A percentile compares a stretch with the other conserved stretches of the same genome.
Conservation (phyloP, 768 basidiomycete species). For the Heimioporus sp. region DNA sequence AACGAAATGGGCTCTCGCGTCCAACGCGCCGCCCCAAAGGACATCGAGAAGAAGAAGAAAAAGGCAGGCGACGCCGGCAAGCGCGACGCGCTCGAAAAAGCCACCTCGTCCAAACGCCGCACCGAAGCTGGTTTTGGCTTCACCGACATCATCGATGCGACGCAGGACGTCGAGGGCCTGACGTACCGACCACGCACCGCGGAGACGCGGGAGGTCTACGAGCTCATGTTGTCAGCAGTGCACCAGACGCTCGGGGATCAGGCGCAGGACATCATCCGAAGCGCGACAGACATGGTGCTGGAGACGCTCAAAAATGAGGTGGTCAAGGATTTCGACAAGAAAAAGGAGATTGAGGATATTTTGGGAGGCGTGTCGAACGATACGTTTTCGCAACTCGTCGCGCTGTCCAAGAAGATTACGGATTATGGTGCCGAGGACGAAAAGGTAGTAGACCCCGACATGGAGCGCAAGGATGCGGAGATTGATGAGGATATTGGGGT, state of each 20-base stretch:
- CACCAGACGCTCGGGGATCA: slow-evolving; percentile 89
- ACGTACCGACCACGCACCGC: slow-evolving; percentile 91
- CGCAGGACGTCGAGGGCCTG: slow-evolving; percentile 89
- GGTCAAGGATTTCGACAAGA: slow-evolving; percentile 96
- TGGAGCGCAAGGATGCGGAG: slow-evolving; percentile 79
- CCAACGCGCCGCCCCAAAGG: slow-evolving; percentile 77
- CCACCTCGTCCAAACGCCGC: slow-evolving; percentile 51
- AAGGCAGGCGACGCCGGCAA: slow-evolving; percentile 56
- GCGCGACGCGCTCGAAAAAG: slow-evolving; percentile 57
- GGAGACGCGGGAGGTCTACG: slow-evolving; percentile 93
- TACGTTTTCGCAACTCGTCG: slow-evolving; percentile 78
- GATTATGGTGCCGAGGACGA: slow-evolving; percentile 93
- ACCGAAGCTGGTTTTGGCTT: slow-evolving; percentile 73
- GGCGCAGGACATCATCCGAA: slow-evolving; percentile 92
- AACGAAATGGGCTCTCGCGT: slow-evolving; percentile 94
- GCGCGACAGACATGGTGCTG: slow-evolving; percentile 90
- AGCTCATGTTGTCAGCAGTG: slow-evolving; percentile 81
- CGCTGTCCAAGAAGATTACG: slow-evolving; percentile 89
- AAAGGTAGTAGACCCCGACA: slow-evolving; percentile 70
- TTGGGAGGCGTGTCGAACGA: slow-evolving; percentile 67
- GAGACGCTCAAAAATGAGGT: slow-evolving; percentile 86
- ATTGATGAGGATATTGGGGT: slow-evolving; percentile 98
- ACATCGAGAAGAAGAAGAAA: slow-evolving; percentile 92
- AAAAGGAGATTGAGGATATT: slow-evolving; percentile 85
- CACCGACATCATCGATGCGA: slow-evolving; percentile 91